Conservation (phyloP, 495 filamentous ascomycete genomes). For the Pseudevernia furfuracea region DNA sequence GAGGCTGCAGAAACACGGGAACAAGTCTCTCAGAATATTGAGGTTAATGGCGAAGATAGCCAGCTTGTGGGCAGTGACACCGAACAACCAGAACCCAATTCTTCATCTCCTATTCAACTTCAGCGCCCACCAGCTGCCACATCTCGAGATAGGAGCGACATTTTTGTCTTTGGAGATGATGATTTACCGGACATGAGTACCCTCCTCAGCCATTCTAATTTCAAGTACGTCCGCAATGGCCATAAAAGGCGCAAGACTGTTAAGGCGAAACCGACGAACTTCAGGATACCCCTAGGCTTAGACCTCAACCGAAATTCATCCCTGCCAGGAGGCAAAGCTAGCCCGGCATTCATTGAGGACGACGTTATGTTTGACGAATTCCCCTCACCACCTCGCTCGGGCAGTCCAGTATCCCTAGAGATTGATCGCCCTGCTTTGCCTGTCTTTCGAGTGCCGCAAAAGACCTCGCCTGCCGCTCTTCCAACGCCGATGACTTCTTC, state of each 20-base stretch:
- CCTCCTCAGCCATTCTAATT: slow-evolving; percentile 14
- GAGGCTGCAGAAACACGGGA: slow-evolving; percentile 26
- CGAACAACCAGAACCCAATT: neutral
- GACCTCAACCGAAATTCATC: no score
- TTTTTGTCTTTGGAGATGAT: slow-evolving; percentile 17
- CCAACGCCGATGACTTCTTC: slow-evolving; percentile 31
- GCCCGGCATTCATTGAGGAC: neutral
- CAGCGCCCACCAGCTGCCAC: neutral
- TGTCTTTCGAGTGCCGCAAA: slow-evolving; percentile 38
- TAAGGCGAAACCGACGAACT: slow-evolving; percentile 21
- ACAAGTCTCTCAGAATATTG: slow-evolving; percentile 44
- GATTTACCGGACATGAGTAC: slow-evolving; percentile 28
- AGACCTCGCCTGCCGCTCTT: slow-evolving; percentile 32
- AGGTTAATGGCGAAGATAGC: slow-evolving; percentile 24
- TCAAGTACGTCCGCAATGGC: slow-evolving; percentile 19
- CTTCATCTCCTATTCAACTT: slow-evolving; percentile 1
- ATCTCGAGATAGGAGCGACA: neutral
- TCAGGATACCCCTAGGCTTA: slow-evolving; percentile 13
- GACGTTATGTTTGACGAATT: slow-evolving; percentile 24
- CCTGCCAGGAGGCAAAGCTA: neutral
- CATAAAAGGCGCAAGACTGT: slow-evolving; percentile 35
- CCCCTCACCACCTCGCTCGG: slow-evolving; percentile 39
- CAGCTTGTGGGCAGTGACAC: slow-evolving; percentile 6
- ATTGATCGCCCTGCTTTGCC: slow-evolving; percentile 18
- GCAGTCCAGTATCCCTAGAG: slow-evolving; percentile 29